A percentile compares a stretch with the other conserved stretches of the same genome.
Conservation (phyloP, 1,284 basidiomycete species). For the Ceratobasidium sp. region DNA sequence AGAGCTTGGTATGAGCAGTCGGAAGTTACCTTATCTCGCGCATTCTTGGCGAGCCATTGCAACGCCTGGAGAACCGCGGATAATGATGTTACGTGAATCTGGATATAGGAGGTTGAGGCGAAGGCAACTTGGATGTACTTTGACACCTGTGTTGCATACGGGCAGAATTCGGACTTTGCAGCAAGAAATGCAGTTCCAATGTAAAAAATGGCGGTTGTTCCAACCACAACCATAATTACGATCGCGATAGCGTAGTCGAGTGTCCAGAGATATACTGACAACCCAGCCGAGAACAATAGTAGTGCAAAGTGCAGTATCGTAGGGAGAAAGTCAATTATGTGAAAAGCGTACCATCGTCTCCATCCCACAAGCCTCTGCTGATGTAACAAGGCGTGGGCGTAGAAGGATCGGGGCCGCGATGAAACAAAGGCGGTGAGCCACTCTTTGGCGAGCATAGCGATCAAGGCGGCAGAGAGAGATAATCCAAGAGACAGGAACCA, state of each 20-base stretch:
- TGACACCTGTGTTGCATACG: too few species aligned
- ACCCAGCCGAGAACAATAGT: conserved; percentile 32
- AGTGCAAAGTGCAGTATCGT: conserved; percentile 33
- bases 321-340: conserved; percentile 31
- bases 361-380: conserved; percentile 6
- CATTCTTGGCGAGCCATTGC: neutral
- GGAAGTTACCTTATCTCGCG: neutral
- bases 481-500: conserved; percentile 25
- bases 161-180: conserved; percentile 17
- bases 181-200: neutral
- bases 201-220: neutral
- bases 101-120: too few species aligned
- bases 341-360: conserved; percentile 20
- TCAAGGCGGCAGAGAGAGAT: conserved; percentile 3
- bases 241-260: conserved; percentile 13
- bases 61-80: neutral
- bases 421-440: conserved; percentile 12
- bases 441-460: conserved; percentile 29
- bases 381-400: neutral
- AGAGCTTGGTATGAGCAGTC: conserved; percentile 12
- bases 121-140: too few species aligned
- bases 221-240: neutral
- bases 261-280: conserved; percentile 12
- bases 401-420: neutral
- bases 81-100: too few species aligned